phyloP scores from a whole-genome alignment of 768 basidiomycete species.

The Podaxis pistillaris region DNA sequence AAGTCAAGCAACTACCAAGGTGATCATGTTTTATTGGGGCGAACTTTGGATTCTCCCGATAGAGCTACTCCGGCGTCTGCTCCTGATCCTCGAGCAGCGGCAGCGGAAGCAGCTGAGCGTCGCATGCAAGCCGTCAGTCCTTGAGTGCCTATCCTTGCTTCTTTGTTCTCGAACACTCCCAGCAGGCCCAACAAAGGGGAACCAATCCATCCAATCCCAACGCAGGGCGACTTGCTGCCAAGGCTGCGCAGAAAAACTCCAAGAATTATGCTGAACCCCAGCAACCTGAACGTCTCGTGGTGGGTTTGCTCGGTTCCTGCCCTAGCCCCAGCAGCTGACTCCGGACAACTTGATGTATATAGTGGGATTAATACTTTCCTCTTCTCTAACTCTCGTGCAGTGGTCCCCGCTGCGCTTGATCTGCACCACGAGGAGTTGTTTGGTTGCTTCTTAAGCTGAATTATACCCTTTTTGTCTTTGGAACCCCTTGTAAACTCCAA shows the following conservation, averaged over 20 bases:
- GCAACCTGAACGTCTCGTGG: constrained; percentile 39
- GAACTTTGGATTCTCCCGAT: constrained; percentile 26
- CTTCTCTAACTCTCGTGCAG: neutral
- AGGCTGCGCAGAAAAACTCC: constrained; percentile 37
- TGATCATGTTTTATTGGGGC: constrained; percentile 48
- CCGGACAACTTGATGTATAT: neutral
- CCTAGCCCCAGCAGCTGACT: constrained; percentile 13
- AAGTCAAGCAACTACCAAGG: constrained; percentile 43
- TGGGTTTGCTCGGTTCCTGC: constrained; percentile 24
- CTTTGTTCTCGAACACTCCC: constrained; percentile 21
- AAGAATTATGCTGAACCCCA: constrained; percentile 30
- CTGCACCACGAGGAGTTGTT: constrained; percentile 8
- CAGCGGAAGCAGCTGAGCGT: constrained; percentile 62
- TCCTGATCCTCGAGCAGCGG: constrained; percentile 49
- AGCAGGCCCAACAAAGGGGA: constrained; percentile 43
- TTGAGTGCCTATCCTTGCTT: constrained; percentile 16
- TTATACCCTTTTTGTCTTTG: constrained; percentile 12
- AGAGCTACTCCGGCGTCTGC: constrained; percentile 25
- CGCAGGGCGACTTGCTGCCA: constrained; percentile 43
- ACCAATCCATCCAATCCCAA: constrained; percentile 45
- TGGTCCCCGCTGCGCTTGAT: neutral
- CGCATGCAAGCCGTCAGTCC: constrained; percentile 52
- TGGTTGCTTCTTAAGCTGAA: constrained; percentile 4
- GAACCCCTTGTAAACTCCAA: neutral
- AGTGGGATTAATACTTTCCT: constrained; percentile 18